Percentiles rank a stretch among this genome's conserved stretches.
phyloP scores from a whole-genome alignment of 2,329 filamentous ascomycete species.

The Pestalotiopsis sp. region DNA sequence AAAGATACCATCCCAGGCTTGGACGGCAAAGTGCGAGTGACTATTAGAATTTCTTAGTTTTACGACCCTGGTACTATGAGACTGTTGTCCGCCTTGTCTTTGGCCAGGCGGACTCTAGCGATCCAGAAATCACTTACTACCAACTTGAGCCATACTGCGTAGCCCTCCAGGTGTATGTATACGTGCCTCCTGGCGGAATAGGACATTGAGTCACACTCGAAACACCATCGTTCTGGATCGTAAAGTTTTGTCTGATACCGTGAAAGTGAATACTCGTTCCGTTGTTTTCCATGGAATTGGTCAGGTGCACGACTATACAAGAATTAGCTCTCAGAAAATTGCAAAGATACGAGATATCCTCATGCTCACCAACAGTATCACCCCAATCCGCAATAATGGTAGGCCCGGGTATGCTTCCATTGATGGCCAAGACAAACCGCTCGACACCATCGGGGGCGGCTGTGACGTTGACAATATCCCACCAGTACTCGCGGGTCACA shows the following conservation, averaged over 20 bases:
- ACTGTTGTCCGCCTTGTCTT: too few relatives aligned
- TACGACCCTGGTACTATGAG: background rate
- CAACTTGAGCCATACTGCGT: slow-evolving; percentile 57
- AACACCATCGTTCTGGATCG: slow-evolving; percentile 61
- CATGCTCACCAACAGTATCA: slow-evolving; percentile 3
- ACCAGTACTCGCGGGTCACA: slow-evolving; percentile 42
- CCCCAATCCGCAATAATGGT: slow-evolving; percentile 52
- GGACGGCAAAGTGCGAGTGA: slow-evolving; percentile 59
- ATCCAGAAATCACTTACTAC: slow-evolving; percentile 39
- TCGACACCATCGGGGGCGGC: slow-evolving; percentile 41
- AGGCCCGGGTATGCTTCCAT: slow-evolving; percentile 33
- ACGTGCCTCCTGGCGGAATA: slow-evolving; percentile 50
- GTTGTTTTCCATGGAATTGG: slow-evolving; percentile 52
- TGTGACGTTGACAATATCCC: slow-evolving; percentile 33
- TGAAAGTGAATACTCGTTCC: slow-evolving; percentile 67
- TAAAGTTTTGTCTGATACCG: slow-evolving; percentile 60
- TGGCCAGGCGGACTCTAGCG: background rate
- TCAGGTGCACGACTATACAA: slow-evolving; percentile 47
- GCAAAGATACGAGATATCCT: background rate
- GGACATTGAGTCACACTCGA: slow-evolving; percentile 52
- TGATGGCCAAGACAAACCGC: slow-evolving; percentile 38
- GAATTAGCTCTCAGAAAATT: background rate
- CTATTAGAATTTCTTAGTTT: background rate
- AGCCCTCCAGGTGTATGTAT: slow-evolving; percentile 61
- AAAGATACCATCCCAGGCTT: slow-evolving; percentile 56